These are phyloP conservation scores for Podila verticillata DNA, from an alignment of 192 early-diverging fungal species.

Conservation along the genomic window DNA sequence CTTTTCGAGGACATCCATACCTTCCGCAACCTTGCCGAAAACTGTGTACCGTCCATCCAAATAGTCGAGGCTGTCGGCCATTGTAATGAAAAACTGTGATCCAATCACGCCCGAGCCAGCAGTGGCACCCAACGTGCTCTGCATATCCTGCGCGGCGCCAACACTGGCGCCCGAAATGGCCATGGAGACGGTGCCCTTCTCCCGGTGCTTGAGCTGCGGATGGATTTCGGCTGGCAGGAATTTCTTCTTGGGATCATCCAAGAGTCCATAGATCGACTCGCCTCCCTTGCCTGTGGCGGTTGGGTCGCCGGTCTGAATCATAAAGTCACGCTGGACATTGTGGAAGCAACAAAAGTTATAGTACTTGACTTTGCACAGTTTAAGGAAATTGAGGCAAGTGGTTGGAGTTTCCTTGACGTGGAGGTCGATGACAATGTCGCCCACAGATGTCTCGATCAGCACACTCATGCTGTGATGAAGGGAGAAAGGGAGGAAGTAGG, in stretches of 20 bases:
- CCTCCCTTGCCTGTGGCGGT: conserved; percentile 77
- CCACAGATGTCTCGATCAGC: conserved; percentile 88
- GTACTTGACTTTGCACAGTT: conserved; percentile 90
- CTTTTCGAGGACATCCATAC: conserved; percentile 85
- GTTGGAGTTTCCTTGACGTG: conserved; percentile 73
- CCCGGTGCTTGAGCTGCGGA: conserved; percentile 81
- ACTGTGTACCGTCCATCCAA: conserved; percentile 85
- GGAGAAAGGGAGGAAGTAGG: not conserved
- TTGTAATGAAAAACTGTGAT: conserved; percentile 91
- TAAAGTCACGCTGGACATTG: conserved; percentile 84
- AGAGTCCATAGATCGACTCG: conserved; percentile 74
- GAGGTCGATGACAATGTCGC: conserved; percentile 92
- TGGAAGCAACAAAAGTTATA: conserved; percentile 87
- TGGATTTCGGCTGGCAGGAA: conserved; percentile 85
- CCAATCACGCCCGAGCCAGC: conserved; percentile 64
- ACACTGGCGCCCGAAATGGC: conserved; percentile 61
- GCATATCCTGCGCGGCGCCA: conserved; percentile 38
- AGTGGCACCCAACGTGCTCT: conserved; percentile 15
- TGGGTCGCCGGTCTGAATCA: conserved; percentile 81
- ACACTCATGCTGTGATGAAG: conserved; percentile 57
- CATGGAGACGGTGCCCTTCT: conserved; percentile 82
- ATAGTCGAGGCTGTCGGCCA: conserved; percentile 78
- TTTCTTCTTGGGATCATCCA: conserved; percentile 54
- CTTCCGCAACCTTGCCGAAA: conserved; percentile 91
- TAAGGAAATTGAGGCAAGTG: conserved; percentile 83